Evolutionary conservation across 306 rosid genomes (phyloP).

Genomic region (Oemleria cerasiformis): DNA sequence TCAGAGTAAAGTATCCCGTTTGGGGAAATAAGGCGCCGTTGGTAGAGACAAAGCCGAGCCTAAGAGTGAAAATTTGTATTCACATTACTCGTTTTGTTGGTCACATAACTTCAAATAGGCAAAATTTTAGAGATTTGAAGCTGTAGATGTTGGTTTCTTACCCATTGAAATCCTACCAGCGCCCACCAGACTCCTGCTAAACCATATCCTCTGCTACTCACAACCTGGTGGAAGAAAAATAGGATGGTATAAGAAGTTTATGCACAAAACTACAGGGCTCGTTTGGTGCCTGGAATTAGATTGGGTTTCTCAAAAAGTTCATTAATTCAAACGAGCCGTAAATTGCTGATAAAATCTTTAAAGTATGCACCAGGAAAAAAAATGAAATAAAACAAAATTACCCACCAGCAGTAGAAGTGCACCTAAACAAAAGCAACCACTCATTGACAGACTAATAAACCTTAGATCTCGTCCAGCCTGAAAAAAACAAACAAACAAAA

Average conservation of each 20-base stretch:
- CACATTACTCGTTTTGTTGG: too few relatives aligned
- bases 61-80: too few relatives aligned
- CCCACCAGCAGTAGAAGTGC: conserved; percentile 42
- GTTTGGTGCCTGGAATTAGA: too few relatives aligned
- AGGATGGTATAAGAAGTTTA: too few relatives aligned
- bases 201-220: conserved; percentile 49
- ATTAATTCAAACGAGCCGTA: too few relatives aligned
- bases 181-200: conserved; percentile 55
- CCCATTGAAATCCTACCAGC: conserved; percentile 60
- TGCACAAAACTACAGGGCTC: too few relatives aligned
- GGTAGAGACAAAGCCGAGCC: too few relatives aligned
- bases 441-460: conserved; percentile 53
- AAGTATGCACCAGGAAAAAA: conserved; percentile 8
- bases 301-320: too few relatives aligned
- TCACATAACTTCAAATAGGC: not conserved
- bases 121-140: not conserved
- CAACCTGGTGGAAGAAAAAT: conserved; percentile 32
- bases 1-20: too few relatives aligned
- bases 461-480: conserved; percentile 73
- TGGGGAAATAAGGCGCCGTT: too few relatives aligned
- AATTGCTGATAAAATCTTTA: not conserved
- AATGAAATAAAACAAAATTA: not conserved
- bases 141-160: conserved; percentile 26
- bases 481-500: conserved; percentile 9
- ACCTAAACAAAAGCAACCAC: conserved; percentile 50